Base-by-base conservation (phyloP, 305 asterid genomes). In the Fraxinus nigra region DNA sequence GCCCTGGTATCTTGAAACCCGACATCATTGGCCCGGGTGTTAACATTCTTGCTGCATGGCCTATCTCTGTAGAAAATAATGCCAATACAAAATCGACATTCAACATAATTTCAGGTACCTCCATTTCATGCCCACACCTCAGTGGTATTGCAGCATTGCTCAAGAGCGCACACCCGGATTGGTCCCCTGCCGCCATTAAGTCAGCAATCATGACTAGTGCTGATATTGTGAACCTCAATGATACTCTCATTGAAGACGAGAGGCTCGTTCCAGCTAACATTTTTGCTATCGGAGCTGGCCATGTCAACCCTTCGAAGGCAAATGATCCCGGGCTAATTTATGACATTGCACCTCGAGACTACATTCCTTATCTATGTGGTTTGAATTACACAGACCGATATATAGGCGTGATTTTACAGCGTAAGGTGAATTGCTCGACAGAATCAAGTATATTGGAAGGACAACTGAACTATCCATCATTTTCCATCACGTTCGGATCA, bases 51-150 rank as follows among this genome's bases (percentile, higher is more conserved):
- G 91, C 90, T 0, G 89, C 91, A 0, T 90, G 88, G 88, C 80
- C 34, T 20, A 1, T 10, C 2, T 82, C 92, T 0, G 70, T 85
- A 0, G 91, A 88, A 20, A 79, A 83, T 63, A 79, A 51, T 28
- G 73, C 72, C 2, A 84, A 79, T 46, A 76, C 87, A 26, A 83
- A 83, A 46, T 78, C 82, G 8, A 79, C 76, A 54, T 89, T 88
- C 77, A 86, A 88, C 34, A 5, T 88, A 4, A 43, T 88, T 3
- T 88, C 93, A 0, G 93, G 93, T 1, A 90, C 92, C 2, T 90
- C 93, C 0, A 90, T 90, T 89, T 77, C 91, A 1, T 90, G 91
- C 26, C 91, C 93, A 43, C 91, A 90, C 78, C 88, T 90, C 2
- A 90, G 93, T 6, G 91, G 90, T 0, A 46, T 90, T 0, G 90